phyloP scores from a whole-genome alignment of 1,139 yeast species.

The Yamadazyma oceani region DNA sequence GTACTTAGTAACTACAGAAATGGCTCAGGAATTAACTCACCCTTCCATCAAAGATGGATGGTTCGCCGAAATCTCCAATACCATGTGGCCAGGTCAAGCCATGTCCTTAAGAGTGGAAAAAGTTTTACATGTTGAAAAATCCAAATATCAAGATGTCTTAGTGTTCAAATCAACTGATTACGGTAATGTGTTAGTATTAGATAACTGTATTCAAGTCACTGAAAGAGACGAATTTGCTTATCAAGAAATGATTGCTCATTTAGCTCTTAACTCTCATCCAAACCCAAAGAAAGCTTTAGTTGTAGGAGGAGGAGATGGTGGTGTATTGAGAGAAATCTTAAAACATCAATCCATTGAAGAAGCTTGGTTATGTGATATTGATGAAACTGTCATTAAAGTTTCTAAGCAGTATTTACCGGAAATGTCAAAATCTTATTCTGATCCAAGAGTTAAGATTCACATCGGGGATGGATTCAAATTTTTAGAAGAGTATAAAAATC shows the following conservation, averaged over 20 bases:
- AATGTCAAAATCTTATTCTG: slow-evolving; percentile 75
- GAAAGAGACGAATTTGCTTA: slow-evolving; percentile 94
- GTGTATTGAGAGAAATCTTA: slow-evolving; percentile 88
- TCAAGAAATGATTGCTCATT: slow-evolving; percentile 93
- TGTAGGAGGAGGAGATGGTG: slow-evolving; percentile 97
- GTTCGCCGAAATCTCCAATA: slow-evolving; percentile 86
- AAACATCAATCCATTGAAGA: slow-evolving; percentile 81
- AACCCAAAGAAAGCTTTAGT: slow-evolving; percentile 87
- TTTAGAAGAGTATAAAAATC: slow-evolving; percentile 65
- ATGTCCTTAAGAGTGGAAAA: slow-evolving; percentile 82
- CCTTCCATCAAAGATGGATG: slow-evolving; percentile 80
- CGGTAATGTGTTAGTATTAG: slow-evolving; percentile 89
- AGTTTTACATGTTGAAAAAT: slow-evolving; percentile 74
- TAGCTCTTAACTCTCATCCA: slow-evolving; percentile 87
- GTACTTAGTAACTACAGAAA: slow-evolving; percentile 3
- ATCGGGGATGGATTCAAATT: slow-evolving; percentile 93
- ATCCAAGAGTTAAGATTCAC: slow-evolving; percentile 80
- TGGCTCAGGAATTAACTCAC: slow-evolving; percentile 55
- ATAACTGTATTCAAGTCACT: slow-evolving; percentile 88
- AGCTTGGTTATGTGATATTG: slow-evolving; percentile 89
- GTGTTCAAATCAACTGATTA: slow-evolving; percentile 85
- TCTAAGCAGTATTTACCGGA: slow-evolving; percentile 83
- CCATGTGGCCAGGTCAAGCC: slow-evolving; percentile 96
- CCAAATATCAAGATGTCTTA: slow-evolving; percentile 84
- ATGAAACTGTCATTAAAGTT: slow-evolving; percentile 81